phyloP scores from a whole-genome alignment of 2,329 filamentous ascomycete genomes.

The Parastagonospora nodorum region DNA sequence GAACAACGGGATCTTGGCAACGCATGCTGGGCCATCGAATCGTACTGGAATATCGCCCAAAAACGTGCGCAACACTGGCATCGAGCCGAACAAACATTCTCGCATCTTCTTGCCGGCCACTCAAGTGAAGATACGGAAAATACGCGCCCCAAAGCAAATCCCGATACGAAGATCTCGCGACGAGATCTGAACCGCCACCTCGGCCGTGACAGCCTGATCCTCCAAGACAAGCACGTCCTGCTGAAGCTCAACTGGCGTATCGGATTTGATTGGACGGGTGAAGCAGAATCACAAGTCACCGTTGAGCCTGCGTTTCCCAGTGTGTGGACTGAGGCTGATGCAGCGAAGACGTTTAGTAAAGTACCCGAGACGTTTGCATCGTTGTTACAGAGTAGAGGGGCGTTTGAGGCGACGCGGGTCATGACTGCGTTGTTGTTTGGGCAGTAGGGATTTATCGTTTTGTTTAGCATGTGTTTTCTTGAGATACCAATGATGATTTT shows the following conservation, averaged over 20 bases:
- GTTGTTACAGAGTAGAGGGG: slow-evolving; percentile 61
- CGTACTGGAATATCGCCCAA: slow-evolving; percentile 67
- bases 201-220: slow-evolving; percentile 32
- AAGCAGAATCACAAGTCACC: slow-evolving; percentile 64
- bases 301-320: slow-evolving; percentile 63
- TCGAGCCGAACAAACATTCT: slow-evolving; percentile 57
- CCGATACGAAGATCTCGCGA: slow-evolving; percentile 32
- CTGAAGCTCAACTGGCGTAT: slow-evolving; percentile 67
- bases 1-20: slow-evolving; percentile 61
- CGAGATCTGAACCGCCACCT: slow-evolving; percentile 57
- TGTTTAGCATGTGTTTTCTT: background rate
- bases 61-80: slow-evolving; percentile 68
- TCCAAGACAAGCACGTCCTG: slow-evolving; percentile 47
- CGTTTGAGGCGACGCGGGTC: slow-evolving; percentile 62
- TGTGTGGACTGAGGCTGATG: slow-evolving; percentile 70
- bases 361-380: slow-evolving; percentile 66
- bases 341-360: slow-evolving; percentile 59
- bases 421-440: slow-evolving; percentile 63
- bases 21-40: slow-evolving; percentile 69
- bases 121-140: slow-evolving; percentile 24
- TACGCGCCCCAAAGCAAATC: slow-evolving; percentile 10
- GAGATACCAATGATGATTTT: background rate
- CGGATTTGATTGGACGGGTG: slow-evolving; percentile 73
- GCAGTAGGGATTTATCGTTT: slow-evolving; percentile 11
- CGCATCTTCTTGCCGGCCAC: slow-evolving; percentile 26